Conservation (phyloP, 2,329 filamentous ascomycete species). For the Leptographium flavum region DNA sequence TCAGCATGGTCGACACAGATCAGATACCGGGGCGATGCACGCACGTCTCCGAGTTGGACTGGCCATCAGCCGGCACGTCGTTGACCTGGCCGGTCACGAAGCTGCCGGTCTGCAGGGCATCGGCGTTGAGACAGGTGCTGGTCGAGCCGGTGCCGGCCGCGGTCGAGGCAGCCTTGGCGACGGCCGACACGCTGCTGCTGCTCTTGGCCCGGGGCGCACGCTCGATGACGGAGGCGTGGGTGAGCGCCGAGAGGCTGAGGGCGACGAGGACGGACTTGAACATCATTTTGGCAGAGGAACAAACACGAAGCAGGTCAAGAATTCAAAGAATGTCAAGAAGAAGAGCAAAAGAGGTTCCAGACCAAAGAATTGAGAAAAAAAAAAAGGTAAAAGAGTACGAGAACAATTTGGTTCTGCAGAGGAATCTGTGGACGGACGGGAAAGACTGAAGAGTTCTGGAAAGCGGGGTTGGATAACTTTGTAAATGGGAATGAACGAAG, state of each 20-base stretch:
- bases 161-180: slow-evolving; percentile 6
- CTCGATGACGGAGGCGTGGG: slow-evolving; percentile 29
- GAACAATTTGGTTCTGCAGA: background rate
- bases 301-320: slow-evolving; percentile 3
- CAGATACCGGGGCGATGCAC: no score
- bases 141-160: slow-evolving; percentile 12
- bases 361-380: slow-evolving; percentile 23
- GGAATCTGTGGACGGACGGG: background rate
- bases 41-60: slow-evolving; percentile 37
- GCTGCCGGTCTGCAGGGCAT: slow-evolving; percentile 36
- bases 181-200: slow-evolving; percentile 2
- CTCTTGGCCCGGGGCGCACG: slow-evolving; percentile 15
- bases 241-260: slow-evolving; percentile 31
- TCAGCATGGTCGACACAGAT: no score
- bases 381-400: slow-evolving; percentile 5
- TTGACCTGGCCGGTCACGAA: slow-evolving; percentile 31
- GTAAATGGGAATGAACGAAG: slow-evolving; percentile 28
- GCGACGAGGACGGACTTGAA: slow-evolving; percentile 33
- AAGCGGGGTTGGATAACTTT: background rate
- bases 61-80: slow-evolving; percentile 25
- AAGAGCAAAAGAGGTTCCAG: slow-evolving; percentile 28
- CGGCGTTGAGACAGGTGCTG: slow-evolving; percentile 23
- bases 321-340: background rate
- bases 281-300: slow-evolving; percentile 29
- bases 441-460: background rate